Evolutionary conservation across 495 filamentous ascomycete genomes (phyloP).

Genomic region (Penicillium egyptiacum): DNA sequence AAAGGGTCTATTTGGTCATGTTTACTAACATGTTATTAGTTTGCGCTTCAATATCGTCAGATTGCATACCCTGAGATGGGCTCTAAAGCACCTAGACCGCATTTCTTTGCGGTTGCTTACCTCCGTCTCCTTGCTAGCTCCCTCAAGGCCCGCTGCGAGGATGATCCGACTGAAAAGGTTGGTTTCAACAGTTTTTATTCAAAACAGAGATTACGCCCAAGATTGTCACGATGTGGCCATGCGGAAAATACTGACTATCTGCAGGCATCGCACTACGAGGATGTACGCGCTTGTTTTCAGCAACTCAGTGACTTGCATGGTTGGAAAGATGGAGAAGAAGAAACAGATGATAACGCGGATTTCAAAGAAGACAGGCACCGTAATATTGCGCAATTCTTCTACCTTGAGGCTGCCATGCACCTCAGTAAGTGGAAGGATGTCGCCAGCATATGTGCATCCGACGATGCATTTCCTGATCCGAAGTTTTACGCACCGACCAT

Average conservation of each 20-base stretch:
- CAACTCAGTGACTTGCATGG: not conserved
- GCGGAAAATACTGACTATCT: not conserved
- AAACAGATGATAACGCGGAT: not conserved
- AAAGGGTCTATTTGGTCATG: not conserved
- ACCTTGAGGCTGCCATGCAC: conserved; percentile 2
- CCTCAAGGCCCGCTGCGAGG: not conserved
- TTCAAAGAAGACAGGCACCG: not conserved
- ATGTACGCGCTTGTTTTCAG: not conserved
- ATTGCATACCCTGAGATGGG: not conserved
- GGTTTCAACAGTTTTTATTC: not conserved
- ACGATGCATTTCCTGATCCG: not conserved
- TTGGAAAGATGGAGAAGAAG: conserved; percentile 2
- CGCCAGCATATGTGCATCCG: not conserved
- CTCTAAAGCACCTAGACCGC: not conserved
- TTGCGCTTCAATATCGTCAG: conserved; percentile 1
- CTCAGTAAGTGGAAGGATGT: not conserved
- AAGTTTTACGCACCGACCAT: not conserved
- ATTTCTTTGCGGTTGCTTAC: conserved; percentile 1
- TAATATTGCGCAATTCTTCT: not conserved
- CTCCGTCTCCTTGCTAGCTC: not conserved
- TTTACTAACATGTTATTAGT: not conserved
- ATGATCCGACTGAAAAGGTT: not conserved
- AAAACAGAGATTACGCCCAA: too few species aligned
- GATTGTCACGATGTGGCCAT: not conserved
- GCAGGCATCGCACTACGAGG: not conserved